Evolutionary conservation across 345 rosid species (phyloP).

Genomic region (Citrus maxima): DNA sequence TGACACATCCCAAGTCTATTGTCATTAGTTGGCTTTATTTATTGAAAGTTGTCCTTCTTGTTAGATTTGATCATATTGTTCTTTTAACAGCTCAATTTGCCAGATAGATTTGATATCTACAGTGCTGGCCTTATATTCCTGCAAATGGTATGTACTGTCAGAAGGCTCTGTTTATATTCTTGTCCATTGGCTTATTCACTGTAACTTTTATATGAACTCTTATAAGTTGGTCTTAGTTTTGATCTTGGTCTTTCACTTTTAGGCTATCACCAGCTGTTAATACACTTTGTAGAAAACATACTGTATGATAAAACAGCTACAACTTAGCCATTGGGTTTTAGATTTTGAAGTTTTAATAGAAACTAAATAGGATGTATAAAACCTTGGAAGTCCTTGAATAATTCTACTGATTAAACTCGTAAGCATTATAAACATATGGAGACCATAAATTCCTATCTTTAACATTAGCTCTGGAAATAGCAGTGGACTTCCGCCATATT

Average conservation of each 20-base stretch:
- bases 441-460: not conserved
- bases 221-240: not conserved
- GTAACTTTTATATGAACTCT: not conserved
- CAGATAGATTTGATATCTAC: constrained; percentile 94
- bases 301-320: not conserved
- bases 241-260: not conserved
- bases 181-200: not conserved
- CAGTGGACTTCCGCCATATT: not conserved
- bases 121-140: constrained; percentile 88
- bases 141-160: constrained; percentile 69
- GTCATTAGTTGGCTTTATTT: constrained; percentile 11
- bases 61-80: constrained; percentile 18
- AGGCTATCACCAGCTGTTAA: not conserved
- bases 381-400: not conserved
- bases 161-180: not conserved
- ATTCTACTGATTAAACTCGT: not conserved
- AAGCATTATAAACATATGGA: not conserved
- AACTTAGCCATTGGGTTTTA: not conserved
- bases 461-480: not conserved
- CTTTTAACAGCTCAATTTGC: constrained; percentile 75
- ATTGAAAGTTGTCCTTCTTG: constrained; percentile 1
- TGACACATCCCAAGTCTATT: not conserved
- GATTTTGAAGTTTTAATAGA: not conserved
- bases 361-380: not conserved
- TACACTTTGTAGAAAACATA: not conserved